Conservation (phyloP, 495 filamentous ascomycete genomes). For the Aspergillus nidulans region DNA sequence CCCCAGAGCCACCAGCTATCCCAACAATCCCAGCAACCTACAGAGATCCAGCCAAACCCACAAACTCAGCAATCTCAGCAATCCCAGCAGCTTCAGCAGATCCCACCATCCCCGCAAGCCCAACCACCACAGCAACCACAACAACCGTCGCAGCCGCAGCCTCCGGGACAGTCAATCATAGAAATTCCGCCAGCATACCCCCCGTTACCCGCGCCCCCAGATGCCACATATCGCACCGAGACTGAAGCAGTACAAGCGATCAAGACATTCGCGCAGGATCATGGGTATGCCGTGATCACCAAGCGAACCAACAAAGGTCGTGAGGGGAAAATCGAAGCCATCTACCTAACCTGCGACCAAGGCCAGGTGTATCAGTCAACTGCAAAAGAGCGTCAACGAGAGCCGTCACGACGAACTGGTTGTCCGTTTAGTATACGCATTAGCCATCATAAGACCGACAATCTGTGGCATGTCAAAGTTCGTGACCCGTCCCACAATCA, state of each 20-base stretch:
- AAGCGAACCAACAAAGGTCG: constrained; percentile 15
- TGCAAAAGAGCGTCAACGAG: constrained; percentile 10
- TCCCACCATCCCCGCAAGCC: not conserved
- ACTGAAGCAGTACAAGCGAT: constrained; percentile 9
- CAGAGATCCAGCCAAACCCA: too few relatives aligned
- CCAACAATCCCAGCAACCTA: not conserved
- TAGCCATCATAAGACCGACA: constrained; percentile 11
- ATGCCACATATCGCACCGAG: constrained; percentile 5
- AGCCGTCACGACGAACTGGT: constrained; percentile 6
- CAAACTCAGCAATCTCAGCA: not conserved
- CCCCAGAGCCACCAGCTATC: not conserved
- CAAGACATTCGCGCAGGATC: constrained; percentile 7
- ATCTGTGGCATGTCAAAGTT: constrained; percentile 11
- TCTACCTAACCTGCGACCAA: constrained; percentile 13
- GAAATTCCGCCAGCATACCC: not conserved
- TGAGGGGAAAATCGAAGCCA: constrained; percentile 9
- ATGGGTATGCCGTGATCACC: constrained; percentile 10
- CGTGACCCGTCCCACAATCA: constrained; percentile 8
- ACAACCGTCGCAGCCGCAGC: not conserved
- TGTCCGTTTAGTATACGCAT: constrained; percentile 10
- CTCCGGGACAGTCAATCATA: not conserved
- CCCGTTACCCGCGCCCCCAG: constrained; percentile 6
- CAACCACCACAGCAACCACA: not conserved
- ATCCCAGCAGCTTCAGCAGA: not conserved
- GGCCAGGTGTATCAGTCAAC: constrained; percentile 11